Conservation (phyloP, 2,329 filamentous ascomycete genomes). For the Kalmusia sp. region DNA sequence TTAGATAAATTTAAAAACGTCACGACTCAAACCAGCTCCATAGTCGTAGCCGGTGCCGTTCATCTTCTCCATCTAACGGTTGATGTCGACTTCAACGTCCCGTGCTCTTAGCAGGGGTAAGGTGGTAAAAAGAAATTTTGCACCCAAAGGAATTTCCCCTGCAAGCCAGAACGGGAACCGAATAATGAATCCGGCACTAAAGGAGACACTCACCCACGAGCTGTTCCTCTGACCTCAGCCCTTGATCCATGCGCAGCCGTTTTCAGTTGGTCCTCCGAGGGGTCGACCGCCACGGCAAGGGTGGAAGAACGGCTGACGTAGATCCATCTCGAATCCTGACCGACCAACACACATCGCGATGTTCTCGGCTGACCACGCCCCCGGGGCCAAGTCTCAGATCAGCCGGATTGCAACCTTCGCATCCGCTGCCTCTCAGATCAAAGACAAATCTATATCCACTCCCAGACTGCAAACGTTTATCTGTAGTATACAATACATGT, state of each 20-base stretch:
- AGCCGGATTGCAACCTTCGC: slow-evolving; percentile 33
- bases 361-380: slow-evolving; percentile 37
- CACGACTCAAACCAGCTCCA: neutral
- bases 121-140: neutral
- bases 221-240: slow-evolving; percentile 17
- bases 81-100: slow-evolving; percentile 1
- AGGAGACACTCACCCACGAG: slow-evolving; percentile 11
- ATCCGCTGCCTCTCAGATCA: slow-evolving; percentile 21
- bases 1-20: neutral
- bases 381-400: slow-evolving; percentile 45
- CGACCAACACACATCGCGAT: slow-evolving; percentile 32
- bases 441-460: slow-evolving; percentile 15
- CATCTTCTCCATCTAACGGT: neutral
- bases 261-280: slow-evolving; percentile 41
- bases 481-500: neutral
- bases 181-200: slow-evolving; percentile 9
- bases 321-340: slow-evolving; percentile 40
- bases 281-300: slow-evolving; percentile 39
- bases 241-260: slow-evolving; percentile 35
- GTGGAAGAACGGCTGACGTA: slow-evolving; percentile 37
- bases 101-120: slow-evolving; percentile 8
- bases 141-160: slow-evolving; percentile 1
- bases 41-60: neutral
- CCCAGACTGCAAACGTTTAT: slow-evolving; percentile 1
- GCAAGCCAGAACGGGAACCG: slow-evolving; percentile 20